Evolutionary conservation across 2,329 filamentous ascomycete species (phyloP), one percentile per base, ranked within the genome.

Genomic region (Byssothecium circinans): DNA sequence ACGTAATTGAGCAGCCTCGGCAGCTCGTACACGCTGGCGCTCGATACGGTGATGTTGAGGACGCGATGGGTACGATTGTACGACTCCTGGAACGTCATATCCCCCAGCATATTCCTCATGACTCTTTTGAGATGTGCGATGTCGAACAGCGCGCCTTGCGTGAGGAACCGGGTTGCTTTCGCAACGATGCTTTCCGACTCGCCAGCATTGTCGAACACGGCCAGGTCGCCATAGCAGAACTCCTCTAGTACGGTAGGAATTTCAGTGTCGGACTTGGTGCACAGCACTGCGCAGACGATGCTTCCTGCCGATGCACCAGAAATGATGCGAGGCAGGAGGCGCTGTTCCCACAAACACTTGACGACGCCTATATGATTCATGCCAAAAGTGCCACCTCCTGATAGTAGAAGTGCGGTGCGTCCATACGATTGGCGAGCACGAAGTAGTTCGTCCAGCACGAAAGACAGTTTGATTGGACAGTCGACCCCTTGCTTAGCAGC

Each of bases 51-150:
- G 30, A 97, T 96, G 68, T 96, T 97, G 63, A 96, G 82, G 52
- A 96, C 91, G 49, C 91, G 83, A 22, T 90, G 83, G 0, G 91
- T 96, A n/a, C 91, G 86, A 66, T 96, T 95, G 74, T 96, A 96
- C 1, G 91, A 90, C 71, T 97, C 92, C 64, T 92, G 89, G 59
- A 97, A 97, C 0, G 92, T 97, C 61, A 96, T 86, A 60, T 96
- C 89, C 30, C 91, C 91, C 7, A 96, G 79, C 62, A 94, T 76
- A 25, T 79, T 78, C 45, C 83, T 82, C 89, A 97, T 94, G 5
- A 95, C 90, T 38, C 86, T 80, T 2, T 83, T 86, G 40, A 96
- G 75, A 68, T 96, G 85, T 19, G 82, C 81, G 60, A 95, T 95
- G 63, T 96, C 90, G 53, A 91, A 89, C 75, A 92, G 86, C 37